Evolutionary conservation across 164 flowering plant species (phyloP).

Genomic region (Protea cynaroides): DNA sequence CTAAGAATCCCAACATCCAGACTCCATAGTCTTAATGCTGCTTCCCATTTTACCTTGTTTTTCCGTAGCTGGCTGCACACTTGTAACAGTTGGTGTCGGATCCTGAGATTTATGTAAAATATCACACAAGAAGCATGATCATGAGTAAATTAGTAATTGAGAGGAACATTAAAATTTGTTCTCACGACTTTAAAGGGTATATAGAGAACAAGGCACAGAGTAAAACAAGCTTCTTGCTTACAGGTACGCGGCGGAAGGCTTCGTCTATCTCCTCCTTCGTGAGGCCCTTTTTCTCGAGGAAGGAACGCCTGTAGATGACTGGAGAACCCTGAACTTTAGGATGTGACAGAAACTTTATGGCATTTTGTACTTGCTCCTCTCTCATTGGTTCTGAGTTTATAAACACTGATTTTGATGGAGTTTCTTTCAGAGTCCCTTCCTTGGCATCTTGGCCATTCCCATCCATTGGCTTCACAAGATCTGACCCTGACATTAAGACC

Average conservation of each 20-base stretch:
- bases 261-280: conserved; percentile 97
- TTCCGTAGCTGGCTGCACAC: conserved; percentile 33
- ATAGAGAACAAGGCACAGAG: background rate
- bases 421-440: conserved; percentile 30
- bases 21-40: background rate
- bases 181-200: background rate
- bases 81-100: conserved; percentile 45
- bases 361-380: conserved; percentile 95
- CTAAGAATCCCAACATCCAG: background rate
- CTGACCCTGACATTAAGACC: conserved; percentile 30
- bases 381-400: conserved; percentile 92
- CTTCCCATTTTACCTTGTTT: conserved; percentile 45
- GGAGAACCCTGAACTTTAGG: conserved; percentile 94
- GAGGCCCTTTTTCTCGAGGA: conserved; percentile 96
- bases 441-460: conserved; percentile 32
- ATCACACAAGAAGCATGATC: background rate
- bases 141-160: background rate
- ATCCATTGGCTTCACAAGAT: conserved; percentile 24
- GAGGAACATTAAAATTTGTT: background rate
- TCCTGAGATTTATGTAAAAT: conserved; percentile 44
- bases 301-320: conserved; percentile 78
- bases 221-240: conserved; percentile 27
- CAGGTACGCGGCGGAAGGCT: conserved; percentile 95
- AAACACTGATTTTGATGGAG: conserved; percentile 53
- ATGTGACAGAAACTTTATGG: conserved; percentile 93